Evolutionary conservation across 139 green algal species (phyloP).

Genomic region (Tetradesmus lagerheimii): DNA sequence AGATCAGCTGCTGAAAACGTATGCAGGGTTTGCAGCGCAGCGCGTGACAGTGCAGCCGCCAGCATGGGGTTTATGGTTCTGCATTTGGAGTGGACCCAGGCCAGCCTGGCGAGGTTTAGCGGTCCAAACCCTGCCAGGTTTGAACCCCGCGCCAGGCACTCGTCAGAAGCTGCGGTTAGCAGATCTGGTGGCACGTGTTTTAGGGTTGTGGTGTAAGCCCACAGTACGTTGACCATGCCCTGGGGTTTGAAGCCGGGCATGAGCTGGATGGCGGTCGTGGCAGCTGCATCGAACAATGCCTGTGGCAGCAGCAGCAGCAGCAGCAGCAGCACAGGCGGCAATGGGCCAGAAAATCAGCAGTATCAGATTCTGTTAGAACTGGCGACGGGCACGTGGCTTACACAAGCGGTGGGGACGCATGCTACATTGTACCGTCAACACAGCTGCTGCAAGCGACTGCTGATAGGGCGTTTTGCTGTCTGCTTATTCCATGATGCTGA

Average conservation of each 20-base stretch:
- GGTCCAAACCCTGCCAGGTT: constrained; percentile 13
- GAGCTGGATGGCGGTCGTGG: not conserved
- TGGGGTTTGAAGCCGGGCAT: constrained; percentile 23
- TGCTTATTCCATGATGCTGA: no score
- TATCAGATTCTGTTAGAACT: not conserved
- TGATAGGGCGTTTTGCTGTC: no score
- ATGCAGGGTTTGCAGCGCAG: not conserved
- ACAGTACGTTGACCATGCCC: constrained; percentile 22
- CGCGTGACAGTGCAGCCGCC: not conserved
- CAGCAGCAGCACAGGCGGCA: not conserved
- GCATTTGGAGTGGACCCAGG: not conserved
- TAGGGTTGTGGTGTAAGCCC: not conserved
- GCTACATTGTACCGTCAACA: no score
- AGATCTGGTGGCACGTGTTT: not conserved
- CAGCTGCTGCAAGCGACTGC: no score
- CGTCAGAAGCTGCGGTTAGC: not conserved
- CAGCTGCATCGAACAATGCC: not conserved
- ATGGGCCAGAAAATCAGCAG: not conserved
- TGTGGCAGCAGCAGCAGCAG: constrained; percentile 11
- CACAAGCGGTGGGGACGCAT: no score
- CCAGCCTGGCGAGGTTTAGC: constrained; percentile 27
- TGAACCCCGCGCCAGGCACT: constrained; percentile 5
- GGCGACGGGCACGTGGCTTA: no score
- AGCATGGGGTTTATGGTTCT: not conserved
- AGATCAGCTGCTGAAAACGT: not conserved